Evolutionary conservation across 768 basidiomycete species (phyloP).

Genomic region (Postia placenta): DNA sequence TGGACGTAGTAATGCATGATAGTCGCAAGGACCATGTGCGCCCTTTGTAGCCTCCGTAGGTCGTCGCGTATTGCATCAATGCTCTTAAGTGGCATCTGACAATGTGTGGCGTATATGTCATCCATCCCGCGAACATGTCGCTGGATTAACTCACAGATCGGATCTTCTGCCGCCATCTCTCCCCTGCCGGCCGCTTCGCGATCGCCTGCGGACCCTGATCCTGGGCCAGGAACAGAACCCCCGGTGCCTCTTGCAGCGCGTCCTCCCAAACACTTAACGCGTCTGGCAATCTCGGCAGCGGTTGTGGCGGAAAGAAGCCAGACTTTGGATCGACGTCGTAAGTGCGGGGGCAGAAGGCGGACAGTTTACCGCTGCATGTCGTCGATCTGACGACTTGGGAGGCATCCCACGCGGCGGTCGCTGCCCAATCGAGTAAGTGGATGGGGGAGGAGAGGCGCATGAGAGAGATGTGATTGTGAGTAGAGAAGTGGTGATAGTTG

Average conservation of each 20-base stretch:
- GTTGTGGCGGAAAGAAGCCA: constrained; percentile 78
- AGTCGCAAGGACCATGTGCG: constrained; percentile 86
- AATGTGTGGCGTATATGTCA: constrained; percentile 10
- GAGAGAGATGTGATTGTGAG: neutral
- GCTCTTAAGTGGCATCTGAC: constrained; percentile 71
- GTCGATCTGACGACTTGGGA: constrained; percentile 2
- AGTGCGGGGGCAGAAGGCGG: constrained; percentile 20
- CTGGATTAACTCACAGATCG: constrained; percentile 44
- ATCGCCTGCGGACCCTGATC: constrained; percentile 44
- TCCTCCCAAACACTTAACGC: constrained; percentile 68
- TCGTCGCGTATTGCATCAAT: constrained; percentile 46
- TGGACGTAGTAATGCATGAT: constrained; percentile 89
- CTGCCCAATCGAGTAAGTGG: constrained; percentile 10
- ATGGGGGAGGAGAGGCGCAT: constrained; percentile 19
- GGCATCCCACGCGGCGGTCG: neutral
- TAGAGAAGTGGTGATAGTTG: too few species aligned
- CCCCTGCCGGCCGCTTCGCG: constrained; percentile 46
- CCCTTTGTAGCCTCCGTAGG: constrained; percentile 66
- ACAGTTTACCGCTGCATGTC: neutral
- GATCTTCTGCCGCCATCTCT: constrained; percentile 62
- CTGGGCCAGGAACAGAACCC: constrained; percentile 50
- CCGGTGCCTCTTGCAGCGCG: constrained; percentile 49
- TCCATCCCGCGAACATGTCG: neutral
- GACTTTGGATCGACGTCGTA: constrained; percentile 55
- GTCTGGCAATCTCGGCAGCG: constrained; percentile 48